Conservation (phyloP, 441 rosid genomes). For the Gossypium trilobum region DNA sequence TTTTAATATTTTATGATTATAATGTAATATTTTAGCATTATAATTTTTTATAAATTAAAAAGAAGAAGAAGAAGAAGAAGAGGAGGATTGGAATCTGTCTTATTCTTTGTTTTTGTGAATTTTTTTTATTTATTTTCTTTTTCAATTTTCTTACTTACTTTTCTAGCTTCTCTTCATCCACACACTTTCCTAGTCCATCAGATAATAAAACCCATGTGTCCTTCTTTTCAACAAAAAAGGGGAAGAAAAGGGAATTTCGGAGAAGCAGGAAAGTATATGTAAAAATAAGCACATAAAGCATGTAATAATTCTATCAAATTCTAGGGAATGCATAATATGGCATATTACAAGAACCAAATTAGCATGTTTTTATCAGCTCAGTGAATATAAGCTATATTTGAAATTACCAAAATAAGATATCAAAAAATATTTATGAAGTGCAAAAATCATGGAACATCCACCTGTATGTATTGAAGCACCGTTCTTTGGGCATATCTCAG, state of each 20-base stretch:
- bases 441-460: conserved; percentile 20
- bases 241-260: not conserved
- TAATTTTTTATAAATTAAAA: too few species aligned
- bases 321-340: not conserved
- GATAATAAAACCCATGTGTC: too few species aligned
- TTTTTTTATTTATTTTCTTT: too few species aligned
- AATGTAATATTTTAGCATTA: too few species aligned
- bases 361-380: conserved; percentile 9
- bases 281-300: not conserved
- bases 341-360: conserved; percentile 1
- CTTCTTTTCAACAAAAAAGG: too few species aligned
- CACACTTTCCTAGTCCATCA: too few species aligned
- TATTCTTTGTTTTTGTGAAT: too few species aligned
- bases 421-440: conserved; percentile 9
- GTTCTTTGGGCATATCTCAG: conserved; percentile 11
- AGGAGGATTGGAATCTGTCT: too few species aligned
- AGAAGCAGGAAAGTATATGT: not conserved
- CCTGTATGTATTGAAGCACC: conserved; percentile 12
- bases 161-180: too few species aligned
- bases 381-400: conserved; percentile 15
- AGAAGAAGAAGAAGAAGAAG: too few species aligned
- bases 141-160: too few species aligned
- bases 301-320: not conserved
- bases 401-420: conserved; percentile 17
- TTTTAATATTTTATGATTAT: too few species aligned